Base-by-base conservation (phyloP, 139 green algal species). In the Nannochloris sp. region DNA sequence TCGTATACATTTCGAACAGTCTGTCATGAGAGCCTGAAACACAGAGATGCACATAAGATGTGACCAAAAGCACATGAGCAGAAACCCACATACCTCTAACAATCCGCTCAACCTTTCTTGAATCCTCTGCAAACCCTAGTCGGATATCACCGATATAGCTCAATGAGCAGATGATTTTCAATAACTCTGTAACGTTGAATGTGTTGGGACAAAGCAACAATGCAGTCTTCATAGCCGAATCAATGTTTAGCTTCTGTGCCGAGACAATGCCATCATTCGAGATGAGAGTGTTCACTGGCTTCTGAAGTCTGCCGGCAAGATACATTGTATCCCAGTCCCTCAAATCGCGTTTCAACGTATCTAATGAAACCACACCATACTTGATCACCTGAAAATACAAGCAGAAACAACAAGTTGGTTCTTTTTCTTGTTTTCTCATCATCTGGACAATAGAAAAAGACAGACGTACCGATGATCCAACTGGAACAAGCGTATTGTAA, bases 61-160 rank as follows among this genome's bases (percentile, higher is more conserved):
- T 29, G 27, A 29, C 27, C 1, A 4, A 29, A 29, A 4, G 27
- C 27, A 29, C 27, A 29, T 29, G 27, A 29, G 27, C 27, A 29
- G 0, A 29, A 29, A 29, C 27, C 27, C 56, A 8, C 43, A 19
- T 57, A 68, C 83, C 81, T 44, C 61, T 24, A 48, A 83, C 78
- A 27, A 91, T 90, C 60, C 81, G 73, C 16, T 81, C 67, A 48
- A 92, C 81, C 75, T 96, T 96, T 29, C 48, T 49, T 16, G 64
- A 75, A 75, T 96, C 89, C 73, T 96, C 89, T 5, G 89, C 84
- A 34, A 92, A 53, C 7, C 49, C 36, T 34, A 71, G 46, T 18
- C 88, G 79, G 14, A 96, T 63, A 66, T 96, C 90, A 1, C 90
- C 90, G 11, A 61, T 56, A 70, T 96, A 96, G 24, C 81, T 91